Percentiles rank a stretch among this genome's conserved stretches.
Evolutionary conservation across 1,284 basidiomycete genomes (phyloP).

Genomic region (Ceratobasidium sp.): DNA sequence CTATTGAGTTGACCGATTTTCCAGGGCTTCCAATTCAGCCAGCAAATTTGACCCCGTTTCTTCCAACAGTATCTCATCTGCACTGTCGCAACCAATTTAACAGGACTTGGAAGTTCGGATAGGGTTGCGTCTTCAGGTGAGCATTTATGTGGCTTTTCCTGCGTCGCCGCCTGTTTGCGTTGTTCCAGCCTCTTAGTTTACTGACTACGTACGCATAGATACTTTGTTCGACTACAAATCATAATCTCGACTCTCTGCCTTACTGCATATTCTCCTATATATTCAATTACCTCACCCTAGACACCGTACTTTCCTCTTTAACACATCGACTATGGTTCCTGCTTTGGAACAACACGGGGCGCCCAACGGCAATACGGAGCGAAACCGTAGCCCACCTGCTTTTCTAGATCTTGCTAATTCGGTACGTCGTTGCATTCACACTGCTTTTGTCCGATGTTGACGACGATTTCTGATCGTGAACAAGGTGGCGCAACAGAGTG

Average conservation of each 20-base stretch:
- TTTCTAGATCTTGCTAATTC: constrained; percentile 91
- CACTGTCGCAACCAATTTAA: constrained; percentile 20
- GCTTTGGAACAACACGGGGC: constrained; percentile 32
- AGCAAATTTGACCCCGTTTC: constrained; percentile 2
- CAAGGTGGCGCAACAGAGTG: constrained; percentile 81
- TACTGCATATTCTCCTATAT: not conserved
- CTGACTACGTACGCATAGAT: constrained; percentile 10
- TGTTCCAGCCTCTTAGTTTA: not conserved
- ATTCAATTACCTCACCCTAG: constrained; percentile 1
- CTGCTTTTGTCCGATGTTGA: constrained; percentile 49
- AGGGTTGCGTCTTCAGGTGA: constrained; percentile 24
- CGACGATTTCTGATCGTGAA: constrained; percentile 29
- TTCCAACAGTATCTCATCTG: constrained; percentile 4
- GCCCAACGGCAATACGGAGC: constrained; percentile 58
- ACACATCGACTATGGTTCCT: constrained; percentile 25
- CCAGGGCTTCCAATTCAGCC: no score
- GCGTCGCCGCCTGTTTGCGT: not conserved
- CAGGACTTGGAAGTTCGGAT: not conserved
- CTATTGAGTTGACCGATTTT: no score
- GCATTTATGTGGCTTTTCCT: constrained; percentile 9
- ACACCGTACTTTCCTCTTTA: not conserved
- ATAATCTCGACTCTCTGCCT: constrained; percentile 14
- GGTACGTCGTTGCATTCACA: constrained; percentile 62
- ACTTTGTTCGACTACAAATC: constrained; percentile 21
- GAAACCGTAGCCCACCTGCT: constrained; percentile 85